Base-by-base conservation (phyloP, 176 grass and related monocot genomes). In the Guadua angustifolia region DNA sequence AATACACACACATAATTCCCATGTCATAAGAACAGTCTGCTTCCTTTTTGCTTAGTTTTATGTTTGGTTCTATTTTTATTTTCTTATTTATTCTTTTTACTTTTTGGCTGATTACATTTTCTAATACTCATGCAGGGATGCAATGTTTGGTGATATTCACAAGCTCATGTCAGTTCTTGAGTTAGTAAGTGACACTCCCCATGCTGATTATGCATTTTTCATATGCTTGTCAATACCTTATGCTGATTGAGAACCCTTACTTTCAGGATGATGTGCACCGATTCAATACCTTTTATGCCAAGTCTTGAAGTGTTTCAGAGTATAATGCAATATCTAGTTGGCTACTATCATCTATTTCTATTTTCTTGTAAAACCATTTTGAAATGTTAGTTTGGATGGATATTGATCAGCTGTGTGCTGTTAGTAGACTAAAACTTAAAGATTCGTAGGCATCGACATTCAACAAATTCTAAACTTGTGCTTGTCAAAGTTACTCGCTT, bases 271-370 rank as follows among this genome's bases (percentile, higher is more conserved):
- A 93, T 77, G 79, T 69, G 35, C 7, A 9, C 42, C 91, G 88
- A 65, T 99, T 99, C 77, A 90, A 52, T 90, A 83, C 36, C 77
- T 95, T 98, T 77, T 98, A 98, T 44, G 88, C n/a, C n/a, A n/a
- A n/a, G n/a, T n/a, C n/a, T n/a, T n/a, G n/a, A n/a, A n/a, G n/a
- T n/a, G n/a, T n/a, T n/a, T n/a, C n/a, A n/a, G n/a, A n/a, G n/a
- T n/a, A n/a, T n/a, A n/a, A n/a, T n/a, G n/a, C n/a, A n/a, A n/a
- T n/a, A n/a, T n/a, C n/a, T n/a, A n/a, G n/a, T n/a, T n/a, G n/a
- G n/a, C n/a, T n/a, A n/a, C n/a, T n/a, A n/a, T n/a, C n/a, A n/a
- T n/a, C n/a, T n/a, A n/a, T n/a, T n/a, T n/a, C n/a, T n/a, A n/a
- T n/a, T n/a, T n/a, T n/a, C n/a, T n/a, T n/a, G n/a, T n/a, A n/a